Conservation (phyloP, 305 asterid genomes). For the Stenogyne calaminthoides region DNA sequence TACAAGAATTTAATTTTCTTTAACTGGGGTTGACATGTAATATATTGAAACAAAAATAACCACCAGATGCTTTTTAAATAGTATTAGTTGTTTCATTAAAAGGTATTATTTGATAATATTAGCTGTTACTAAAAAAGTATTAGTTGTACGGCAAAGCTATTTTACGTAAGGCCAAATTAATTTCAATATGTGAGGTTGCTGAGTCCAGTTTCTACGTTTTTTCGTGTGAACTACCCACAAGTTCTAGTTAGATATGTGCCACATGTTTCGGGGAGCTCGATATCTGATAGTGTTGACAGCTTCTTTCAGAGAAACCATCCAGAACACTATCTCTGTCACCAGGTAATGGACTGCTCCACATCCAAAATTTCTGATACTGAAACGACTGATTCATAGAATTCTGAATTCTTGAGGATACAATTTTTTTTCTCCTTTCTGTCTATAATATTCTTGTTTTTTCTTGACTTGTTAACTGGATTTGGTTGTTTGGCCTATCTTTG, state of each 20-base stretch:
- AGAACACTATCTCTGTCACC: constrained; percentile 91
- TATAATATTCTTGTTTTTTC: not conserved
- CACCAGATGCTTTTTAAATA: not conserved
- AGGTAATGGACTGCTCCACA: constrained; percentile 48
- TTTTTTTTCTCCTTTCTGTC: not conserved
- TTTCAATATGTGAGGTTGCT: not conserved
- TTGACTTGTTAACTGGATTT: not conserved
- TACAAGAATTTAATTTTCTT: not conserved
- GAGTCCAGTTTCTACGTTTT: not conserved
- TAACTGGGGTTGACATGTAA: not conserved
- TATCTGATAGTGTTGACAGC: constrained; percentile 65
- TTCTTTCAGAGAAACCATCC: constrained; percentile 82
- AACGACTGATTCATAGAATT: constrained; percentile 13
- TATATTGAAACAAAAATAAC: not conserved
- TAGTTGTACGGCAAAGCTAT: no score
- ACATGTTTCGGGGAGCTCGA: constrained; percentile 57
- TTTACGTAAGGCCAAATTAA: no score
- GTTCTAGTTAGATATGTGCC: constrained; percentile 92
- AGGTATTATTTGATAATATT: no score
- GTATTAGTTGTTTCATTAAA: no score
- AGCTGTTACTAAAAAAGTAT: no score
- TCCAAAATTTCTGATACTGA: not conserved
- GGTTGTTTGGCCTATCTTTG: constrained; percentile 12
- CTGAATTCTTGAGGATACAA: not conserved
- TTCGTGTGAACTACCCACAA: constrained; percentile 41